Evolutionary conservation across 208 protist species (phyloP).

Genomic region (Wallacemonas collosoma): DNA sequence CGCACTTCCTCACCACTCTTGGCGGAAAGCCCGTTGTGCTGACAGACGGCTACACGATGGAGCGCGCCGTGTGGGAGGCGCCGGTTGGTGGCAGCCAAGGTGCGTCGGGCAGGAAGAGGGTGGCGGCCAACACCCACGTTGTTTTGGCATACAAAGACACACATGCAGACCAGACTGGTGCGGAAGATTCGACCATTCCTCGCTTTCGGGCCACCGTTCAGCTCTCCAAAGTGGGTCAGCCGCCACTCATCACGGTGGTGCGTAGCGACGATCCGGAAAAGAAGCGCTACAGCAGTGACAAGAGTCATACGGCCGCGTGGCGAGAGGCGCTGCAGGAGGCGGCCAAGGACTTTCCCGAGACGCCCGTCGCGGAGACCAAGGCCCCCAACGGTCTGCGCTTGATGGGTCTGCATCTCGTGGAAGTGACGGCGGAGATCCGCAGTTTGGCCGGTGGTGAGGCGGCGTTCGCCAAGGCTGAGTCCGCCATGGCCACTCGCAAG

Average conservation of each 20-base stretch:
- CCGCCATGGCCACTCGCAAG: slow-evolving; percentile 8
- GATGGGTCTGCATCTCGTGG: slow-evolving; percentile 40
- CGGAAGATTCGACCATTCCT: not conserved
- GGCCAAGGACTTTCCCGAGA: slow-evolving; percentile 50
- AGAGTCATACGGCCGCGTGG: slow-evolving; percentile 42
- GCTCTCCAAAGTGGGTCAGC: not conserved
- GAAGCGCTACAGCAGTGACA: slow-evolving; percentile 37
- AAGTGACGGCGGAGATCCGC: slow-evolving; percentile 32
- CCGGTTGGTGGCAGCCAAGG: not conserved
- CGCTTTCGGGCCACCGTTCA: slow-evolving; percentile 11
- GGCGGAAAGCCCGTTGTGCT: slow-evolving; percentile 36
- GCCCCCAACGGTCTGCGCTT: slow-evolving; percentile 31
- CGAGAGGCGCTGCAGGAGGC: slow-evolving; percentile 52
- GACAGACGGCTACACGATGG: slow-evolving; percentile 58
- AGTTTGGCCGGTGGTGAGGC: slow-evolving; percentile 34
- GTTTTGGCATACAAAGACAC: slow-evolving; percentile 10
- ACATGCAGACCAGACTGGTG: not conserved
- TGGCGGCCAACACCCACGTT: not conserved
- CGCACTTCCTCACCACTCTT: slow-evolving; percentile 24
- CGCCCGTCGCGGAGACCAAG: not conserved
- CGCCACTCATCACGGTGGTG: slow-evolving; percentile 46
- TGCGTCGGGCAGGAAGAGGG: not conserved
- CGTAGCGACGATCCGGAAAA: slow-evolving; percentile 63
- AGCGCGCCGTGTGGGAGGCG: slow-evolving; percentile 53
- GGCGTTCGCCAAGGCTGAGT: slow-evolving; percentile 21